Evolutionary conservation across 2,329 filamentous ascomycete genomes (phyloP).

Genomic region (Trichoderma guizhouense): DNA sequence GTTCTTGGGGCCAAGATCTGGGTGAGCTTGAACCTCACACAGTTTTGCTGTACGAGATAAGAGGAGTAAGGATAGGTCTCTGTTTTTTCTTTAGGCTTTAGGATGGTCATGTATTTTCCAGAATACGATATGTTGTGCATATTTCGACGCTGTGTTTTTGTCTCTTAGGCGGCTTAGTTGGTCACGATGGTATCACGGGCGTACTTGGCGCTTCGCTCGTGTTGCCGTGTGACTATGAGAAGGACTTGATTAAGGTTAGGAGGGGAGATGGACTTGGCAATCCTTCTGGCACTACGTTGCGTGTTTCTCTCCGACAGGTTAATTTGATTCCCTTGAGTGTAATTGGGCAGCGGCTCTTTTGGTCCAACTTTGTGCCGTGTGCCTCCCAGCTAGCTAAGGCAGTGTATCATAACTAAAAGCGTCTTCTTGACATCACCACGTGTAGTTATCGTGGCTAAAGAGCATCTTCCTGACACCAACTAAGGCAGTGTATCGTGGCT

Average conservation of each 20-base stretch:
- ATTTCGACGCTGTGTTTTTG: background rate
- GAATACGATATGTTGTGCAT: slow-evolving; percentile 12
- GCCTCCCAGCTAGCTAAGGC: background rate
- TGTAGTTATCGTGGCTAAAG: background rate
- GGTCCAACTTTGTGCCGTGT: background rate
- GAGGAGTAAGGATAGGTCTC: background rate
- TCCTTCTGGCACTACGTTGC: background rate
- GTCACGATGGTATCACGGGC: background rate
- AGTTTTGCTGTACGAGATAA: background rate
- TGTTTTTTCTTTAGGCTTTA: background rate
- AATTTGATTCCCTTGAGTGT: background rate
- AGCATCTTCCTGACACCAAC: background rate
- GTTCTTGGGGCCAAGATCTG: background rate
- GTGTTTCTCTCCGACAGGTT: background rate
- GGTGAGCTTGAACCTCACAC: background rate
- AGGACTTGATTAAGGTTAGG: background rate
- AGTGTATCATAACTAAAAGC: background rate
- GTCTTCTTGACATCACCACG: no score
- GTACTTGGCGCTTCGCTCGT: background rate
- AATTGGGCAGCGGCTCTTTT: background rate
- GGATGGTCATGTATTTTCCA: background rate
- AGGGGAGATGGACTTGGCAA: background rate
- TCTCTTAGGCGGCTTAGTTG: background rate
- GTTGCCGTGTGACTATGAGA: background rate
- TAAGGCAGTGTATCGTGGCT: background rate